Evolutionary conservation across 257 asterid genomes (phyloP), one percentile per base, ranked within the genome.

Genomic region (Ballota nigra): DNA sequence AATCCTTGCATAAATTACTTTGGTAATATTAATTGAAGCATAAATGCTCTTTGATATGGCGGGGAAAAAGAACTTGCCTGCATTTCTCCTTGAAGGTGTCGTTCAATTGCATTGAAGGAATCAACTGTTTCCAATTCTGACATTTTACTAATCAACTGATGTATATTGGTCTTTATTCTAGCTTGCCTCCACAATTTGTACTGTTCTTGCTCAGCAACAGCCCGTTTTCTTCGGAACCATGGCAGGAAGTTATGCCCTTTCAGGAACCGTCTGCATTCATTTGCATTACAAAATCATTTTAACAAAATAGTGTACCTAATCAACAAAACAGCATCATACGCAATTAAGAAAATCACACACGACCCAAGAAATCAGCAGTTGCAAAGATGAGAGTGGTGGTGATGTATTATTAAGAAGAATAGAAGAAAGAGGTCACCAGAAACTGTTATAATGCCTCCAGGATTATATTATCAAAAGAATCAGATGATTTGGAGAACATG

Each of bases 201-300:
- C 60, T 94, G 97, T 76, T 94, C 97, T 81, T 91, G 92, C 86
- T 91, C 97, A 66, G 96, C 95, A 84, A 89, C 92, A 78, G 95
- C 95, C 63, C 97, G 95, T 81, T 87, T 94, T 76, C 99, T 85
- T 33, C 86, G 86, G 77, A 91, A 94, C 99, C 97, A 94, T 41
- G 97, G 95, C 77, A 78, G 84, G 68, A 94, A 94, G 84, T 94
- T 94, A 78, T 88, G 77, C 66, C 99, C 99, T 79, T 84, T 86
- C 85, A 94, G 72, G 82, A 94, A 94, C 72, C 92, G 90, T 87
- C 99, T 94, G 79, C 78, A 84, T 49, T 55, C 45, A 74, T 57
- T 71, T 57, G 71, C 52, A 74, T 52, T 75, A 52, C 63, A 71
- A 66, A n/a, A 69, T 63, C 69, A 80, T 68, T 63, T 77, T 69